phyloP scores from a whole-genome alignment of 2,329 filamentous ascomycete species.

The Colletotrichum melonis region DNA sequence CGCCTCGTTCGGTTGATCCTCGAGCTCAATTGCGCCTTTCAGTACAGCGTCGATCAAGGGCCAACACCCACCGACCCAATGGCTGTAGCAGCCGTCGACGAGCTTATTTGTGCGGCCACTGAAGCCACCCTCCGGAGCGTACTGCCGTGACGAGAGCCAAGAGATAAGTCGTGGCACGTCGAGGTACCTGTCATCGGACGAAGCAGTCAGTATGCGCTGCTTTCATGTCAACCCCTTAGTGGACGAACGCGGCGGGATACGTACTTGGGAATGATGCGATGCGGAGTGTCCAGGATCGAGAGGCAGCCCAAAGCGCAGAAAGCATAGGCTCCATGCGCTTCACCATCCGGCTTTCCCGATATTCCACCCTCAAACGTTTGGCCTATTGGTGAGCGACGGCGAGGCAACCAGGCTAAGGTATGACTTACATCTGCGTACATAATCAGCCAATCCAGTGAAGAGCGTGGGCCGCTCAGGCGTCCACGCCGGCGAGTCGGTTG shows the following conservation, averaged over 20 bases:
- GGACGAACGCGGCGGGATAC: constrained; percentile 45
- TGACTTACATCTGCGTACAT: constrained; percentile 80
- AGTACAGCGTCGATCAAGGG: constrained; percentile 86
- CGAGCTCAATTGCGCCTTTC: constrained; percentile 56
- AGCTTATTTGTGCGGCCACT: constrained; percentile 96
- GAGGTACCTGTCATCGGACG: constrained; percentile 69
- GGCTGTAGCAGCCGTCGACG: constrained; percentile 97
- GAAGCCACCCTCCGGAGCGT: constrained; percentile 91
- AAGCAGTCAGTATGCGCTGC: constrained; percentile 43
- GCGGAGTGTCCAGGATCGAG: constrained; percentile 84
- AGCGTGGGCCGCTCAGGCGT: constrained; percentile 72
- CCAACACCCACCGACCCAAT: constrained; percentile 98
- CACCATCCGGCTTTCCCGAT: constrained; percentile 83
- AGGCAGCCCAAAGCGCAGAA: constrained; percentile 94
- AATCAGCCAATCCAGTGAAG: constrained; percentile 79
- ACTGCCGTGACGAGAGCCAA: constrained; percentile 92
- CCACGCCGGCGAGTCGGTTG: constrained; percentile 76
- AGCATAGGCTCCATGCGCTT: constrained; percentile 96
- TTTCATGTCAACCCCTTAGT: constrained; percentile 51
- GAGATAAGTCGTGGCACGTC: constrained; percentile 81
- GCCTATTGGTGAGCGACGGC: constrained; percentile 57
- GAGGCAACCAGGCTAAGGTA: constrained; percentile 33
- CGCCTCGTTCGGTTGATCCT: constrained; percentile 43
- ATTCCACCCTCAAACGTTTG: constrained; percentile 97
- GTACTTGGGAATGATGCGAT: constrained; percentile 78